Percentiles rank a stretch among this genome's conserved stretches.
Evolutionary conservation across 805 yeast species (phyloP).

Genomic region (Pichia pseudocactophila): DNA sequence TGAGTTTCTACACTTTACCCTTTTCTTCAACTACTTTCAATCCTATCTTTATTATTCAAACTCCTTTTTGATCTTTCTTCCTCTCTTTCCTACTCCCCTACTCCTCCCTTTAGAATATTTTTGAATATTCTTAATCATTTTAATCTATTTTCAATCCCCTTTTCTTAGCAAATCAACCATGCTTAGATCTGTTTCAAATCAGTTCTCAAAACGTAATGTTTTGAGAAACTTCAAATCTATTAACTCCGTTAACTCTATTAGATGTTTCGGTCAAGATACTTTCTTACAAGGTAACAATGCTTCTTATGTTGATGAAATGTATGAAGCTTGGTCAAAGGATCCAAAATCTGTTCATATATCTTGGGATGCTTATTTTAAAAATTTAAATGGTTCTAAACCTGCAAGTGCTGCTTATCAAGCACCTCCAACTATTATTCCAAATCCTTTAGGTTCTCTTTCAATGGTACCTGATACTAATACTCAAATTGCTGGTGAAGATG

Average conservation of each 20-base stretch:
- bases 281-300: constrained; percentile 82
- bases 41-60: too few species aligned
- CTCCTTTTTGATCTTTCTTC: too few species aligned
- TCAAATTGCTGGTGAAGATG: constrained; percentile 48
- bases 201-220: constrained; percentile 18
- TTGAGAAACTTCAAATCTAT: constrained; percentile 8
- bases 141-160: neutral
- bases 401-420: constrained; percentile 74
- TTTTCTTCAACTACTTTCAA: too few species aligned
- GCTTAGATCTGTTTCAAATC: constrained; percentile 24
- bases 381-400: constrained; percentile 62
- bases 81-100: too few species aligned
- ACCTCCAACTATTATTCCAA: constrained; percentile 85
- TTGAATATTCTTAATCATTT: neutral
- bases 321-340: constrained; percentile 85
- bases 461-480: constrained; percentile 43
- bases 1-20: too few species aligned
- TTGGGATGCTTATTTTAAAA: constrained; percentile 95
- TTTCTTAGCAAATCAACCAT: constrained; percentile 8
- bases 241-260: constrained; percentile 5
- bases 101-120: too few species aligned
- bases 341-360: constrained; percentile 89
- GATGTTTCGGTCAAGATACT: constrained; percentile 48
- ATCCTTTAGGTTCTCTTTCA: constrained; percentile 69
- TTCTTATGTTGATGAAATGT: constrained; percentile 95